These are phyloP conservation scores for Penicillium coffeae DNA, from an alignment of 495 filamentous ascomycete species.

Conservation along the genomic window DNA sequence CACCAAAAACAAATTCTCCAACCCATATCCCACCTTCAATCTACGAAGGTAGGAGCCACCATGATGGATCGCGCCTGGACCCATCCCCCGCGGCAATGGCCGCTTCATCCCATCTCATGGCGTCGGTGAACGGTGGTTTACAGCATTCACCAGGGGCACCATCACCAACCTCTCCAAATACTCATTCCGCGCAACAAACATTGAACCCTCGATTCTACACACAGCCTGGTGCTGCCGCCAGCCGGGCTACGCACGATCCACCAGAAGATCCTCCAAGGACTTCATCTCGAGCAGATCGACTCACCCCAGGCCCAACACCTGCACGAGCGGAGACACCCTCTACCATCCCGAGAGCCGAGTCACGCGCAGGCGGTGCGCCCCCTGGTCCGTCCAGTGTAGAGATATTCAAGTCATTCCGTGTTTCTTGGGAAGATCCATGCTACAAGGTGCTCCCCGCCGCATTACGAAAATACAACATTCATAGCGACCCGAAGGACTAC, in stretches of 20 bases:
- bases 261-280: slow-evolving; percentile 35
- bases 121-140: slow-evolving; percentile 64
- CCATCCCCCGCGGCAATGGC: slow-evolving; percentile 64
- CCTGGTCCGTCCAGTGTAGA: slow-evolving; percentile 60
- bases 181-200: slow-evolving; percentile 46
- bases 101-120: slow-evolving; percentile 71
- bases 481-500: slow-evolving; percentile 93
- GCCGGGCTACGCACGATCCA: slow-evolving; percentile 40
- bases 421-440: slow-evolving; percentile 96
- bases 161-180: slow-evolving; percentile 76
- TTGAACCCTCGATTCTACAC: slow-evolving; percentile 48
- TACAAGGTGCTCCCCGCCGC: slow-evolving; percentile 95
- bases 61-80: slow-evolving; percentile 51
- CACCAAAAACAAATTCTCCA: slow-evolving; percentile 76
- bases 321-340: slow-evolving; percentile 35
- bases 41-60: slow-evolving; percentile 50
- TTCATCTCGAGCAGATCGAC: slow-evolving; percentile 31
- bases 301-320: slow-evolving; percentile 37
- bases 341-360: slow-evolving; percentile 42
- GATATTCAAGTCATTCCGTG: slow-evolving; percentile 97
- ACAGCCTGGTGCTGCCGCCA: slow-evolving; percentile 27
- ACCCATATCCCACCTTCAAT: slow-evolving; percentile 65
- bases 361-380: slow-evolving; percentile 38
- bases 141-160: slow-evolving; percentile 69
- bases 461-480: slow-evolving; percentile 96